Evolutionary conservation across 1,284 basidiomycete genomes (phyloP), one percentile per base, ranked within the genome.

Genomic region (Butyriboletus appendiculatus): DNA sequence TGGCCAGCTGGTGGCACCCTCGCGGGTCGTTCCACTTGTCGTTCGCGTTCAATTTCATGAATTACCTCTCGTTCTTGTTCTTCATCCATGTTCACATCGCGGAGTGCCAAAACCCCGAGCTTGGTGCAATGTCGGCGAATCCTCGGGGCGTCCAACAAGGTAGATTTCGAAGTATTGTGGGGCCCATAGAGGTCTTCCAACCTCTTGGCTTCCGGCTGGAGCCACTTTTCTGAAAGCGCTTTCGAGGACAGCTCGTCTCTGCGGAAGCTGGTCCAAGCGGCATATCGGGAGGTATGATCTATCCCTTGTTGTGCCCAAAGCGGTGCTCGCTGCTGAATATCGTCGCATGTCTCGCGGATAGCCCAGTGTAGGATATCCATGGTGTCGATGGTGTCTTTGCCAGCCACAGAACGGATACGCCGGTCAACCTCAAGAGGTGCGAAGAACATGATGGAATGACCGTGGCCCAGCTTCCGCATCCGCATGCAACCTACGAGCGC

Each of bases 61-160:
- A 55, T 59, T 2, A 81, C 65, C 57, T 82, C 80, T 14, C 77
- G 67, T 48, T 82, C 80, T 54, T 81, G 80, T 53, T 81, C 80
- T 58, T 82, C 79, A 6, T 73, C 74, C 52, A 77, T 59, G 16
- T 53, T 48, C 1, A 56, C 40, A 26, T 66, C 58, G 1, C 45
- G 24, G 11, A 68, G 28, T 0, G 58, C 46, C 6, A 22, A 42
- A 4, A 69, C 47, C 0, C 73, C 72, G 12, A 80, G 66, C n/a
- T 54, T 28, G 18, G 50, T 22, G 16, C 71, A 69, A 41, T 66
- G 67, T 11, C 62, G 59, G 1, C 41, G 53, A 10, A 80, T 62
- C 0, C 65, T 64, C 10, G 65, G 62, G 33, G 58, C 46, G 2
- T 51, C 6, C 9, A 53, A 35, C 15, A 41, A 50, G 7, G 32